Percentiles rank a stretch among this genome's conserved stretches.
Conservation (phyloP, 495 filamentous ascomycete genomes). For the Hypoxylon rickii region DNA sequence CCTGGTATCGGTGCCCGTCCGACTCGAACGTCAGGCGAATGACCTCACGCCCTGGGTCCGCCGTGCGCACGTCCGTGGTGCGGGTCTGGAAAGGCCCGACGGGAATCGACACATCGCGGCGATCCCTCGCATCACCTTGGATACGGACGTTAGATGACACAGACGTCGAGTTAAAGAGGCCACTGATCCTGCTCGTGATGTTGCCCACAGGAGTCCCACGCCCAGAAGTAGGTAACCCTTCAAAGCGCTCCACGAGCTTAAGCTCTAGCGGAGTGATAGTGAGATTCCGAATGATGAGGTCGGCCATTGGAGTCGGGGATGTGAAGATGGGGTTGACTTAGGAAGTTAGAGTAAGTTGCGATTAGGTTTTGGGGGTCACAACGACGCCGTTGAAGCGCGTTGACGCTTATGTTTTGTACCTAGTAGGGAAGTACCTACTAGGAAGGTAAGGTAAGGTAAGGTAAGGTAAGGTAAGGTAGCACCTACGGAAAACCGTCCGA, state of each 20-base stretch:
- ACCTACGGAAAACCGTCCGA: too few species aligned
- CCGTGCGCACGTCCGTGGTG: constrained; percentile 40
- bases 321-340: constrained; percentile 1
- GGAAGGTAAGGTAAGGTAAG: too few species aligned
- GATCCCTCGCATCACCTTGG: constrained; percentile 31
- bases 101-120: constrained; percentile 41
- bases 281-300: constrained; percentile 85
- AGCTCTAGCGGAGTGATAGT: constrained; percentile 74
- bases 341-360: constrained; percentile 6
- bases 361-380: constrained; percentile 5
- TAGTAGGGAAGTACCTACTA: neutral
- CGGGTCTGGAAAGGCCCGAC: constrained; percentile 45
- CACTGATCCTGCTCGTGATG: constrained; percentile 58
- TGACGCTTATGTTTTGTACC: neutral
- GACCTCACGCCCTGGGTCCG: constrained; percentile 44
- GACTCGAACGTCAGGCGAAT: constrained; percentile 53
- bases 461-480: too few species aligned
- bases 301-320: constrained; percentile 33
- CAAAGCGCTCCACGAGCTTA: constrained; percentile 76
- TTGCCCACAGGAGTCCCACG: constrained; percentile 49
- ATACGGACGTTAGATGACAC: constrained; percentile 30
- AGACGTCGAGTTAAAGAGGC: constrained; percentile 39
- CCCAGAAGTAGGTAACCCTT: constrained; percentile 41
- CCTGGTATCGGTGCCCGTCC: constrained; percentile 44
- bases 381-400: constrained; percentile 13